Evolutionary conservation across 164 flowering plant genomes (phyloP).

Genomic region (Akebia trifoliata): DNA sequence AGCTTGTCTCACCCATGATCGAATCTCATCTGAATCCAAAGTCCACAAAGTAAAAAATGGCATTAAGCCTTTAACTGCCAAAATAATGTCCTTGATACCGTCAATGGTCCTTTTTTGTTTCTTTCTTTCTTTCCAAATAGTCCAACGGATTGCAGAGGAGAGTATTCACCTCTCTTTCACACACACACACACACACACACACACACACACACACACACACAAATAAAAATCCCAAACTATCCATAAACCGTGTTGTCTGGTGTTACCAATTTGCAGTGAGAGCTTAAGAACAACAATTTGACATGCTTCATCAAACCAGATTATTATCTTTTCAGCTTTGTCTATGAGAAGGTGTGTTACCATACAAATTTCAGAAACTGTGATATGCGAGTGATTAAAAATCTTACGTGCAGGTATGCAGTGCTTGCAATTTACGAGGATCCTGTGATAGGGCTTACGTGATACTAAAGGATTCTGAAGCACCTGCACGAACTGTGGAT

Average conservation of each 20-base stretch:
- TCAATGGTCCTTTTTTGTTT: no score
- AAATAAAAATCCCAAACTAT: no score
- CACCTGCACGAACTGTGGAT: slow-evolving; percentile 77
- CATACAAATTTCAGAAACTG: not conserved
- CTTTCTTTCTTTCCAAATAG: no score
- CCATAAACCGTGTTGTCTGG: not conserved
- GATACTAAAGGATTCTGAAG: slow-evolving; percentile 56
- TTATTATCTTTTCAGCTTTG: not conserved
- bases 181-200: no score
- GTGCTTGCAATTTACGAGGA: slow-evolving; percentile 67
- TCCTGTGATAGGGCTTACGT: slow-evolving; percentile 95
- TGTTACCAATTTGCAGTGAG: not conserved
- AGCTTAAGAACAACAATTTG: not conserved
- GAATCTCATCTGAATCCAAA: no score
- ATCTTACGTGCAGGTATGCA: slow-evolving; percentile 56
- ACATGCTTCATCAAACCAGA: not conserved
- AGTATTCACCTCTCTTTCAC: no score
- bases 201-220: no score
- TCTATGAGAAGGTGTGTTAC: not conserved
- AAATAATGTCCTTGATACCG: no score
- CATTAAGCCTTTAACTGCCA: no score
- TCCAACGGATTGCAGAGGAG: no score
- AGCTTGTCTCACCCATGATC: no score
- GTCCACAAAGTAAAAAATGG: no score
- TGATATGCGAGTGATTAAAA: not conserved